Percentiles rank a stretch among this genome's conserved stretches.
Conservation (phyloP, 1,284 basidiomycete genomes). For the Sporisorium reilianum region DNA sequence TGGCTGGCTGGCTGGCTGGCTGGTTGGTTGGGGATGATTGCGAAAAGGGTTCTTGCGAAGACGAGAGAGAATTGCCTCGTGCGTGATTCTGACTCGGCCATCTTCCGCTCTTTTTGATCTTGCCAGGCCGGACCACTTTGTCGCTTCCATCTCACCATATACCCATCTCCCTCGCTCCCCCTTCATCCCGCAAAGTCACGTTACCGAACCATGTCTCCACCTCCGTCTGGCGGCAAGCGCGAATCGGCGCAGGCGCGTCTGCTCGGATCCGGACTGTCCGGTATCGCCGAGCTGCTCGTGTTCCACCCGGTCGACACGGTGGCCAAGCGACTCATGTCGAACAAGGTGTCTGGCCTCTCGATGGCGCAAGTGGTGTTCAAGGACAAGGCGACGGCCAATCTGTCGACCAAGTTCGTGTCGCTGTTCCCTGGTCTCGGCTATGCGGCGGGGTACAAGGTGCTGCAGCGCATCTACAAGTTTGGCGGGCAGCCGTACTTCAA, state of each 20-base stretch:
- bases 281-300: slow-evolving; percentile 88
- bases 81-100: slow-evolving; percentile 13
- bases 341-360: slow-evolving; percentile 72
- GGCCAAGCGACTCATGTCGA: slow-evolving; percentile 97
- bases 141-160: slow-evolving; percentile 13
- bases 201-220: slow-evolving; percentile 62
- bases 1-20: no score
- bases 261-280: slow-evolving; percentile 83
- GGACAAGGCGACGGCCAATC: slow-evolving; percentile 79
- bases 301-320: slow-evolving; percentile 81
- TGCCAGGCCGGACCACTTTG: no score
- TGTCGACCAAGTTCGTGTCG: slow-evolving; percentile 80
- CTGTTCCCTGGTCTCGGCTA: slow-evolving; percentile 98
- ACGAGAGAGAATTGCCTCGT: neutral
- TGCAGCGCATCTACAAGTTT: slow-evolving; percentile 77
- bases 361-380: slow-evolving; percentile 87
- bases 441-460: slow-evolving; percentile 85
- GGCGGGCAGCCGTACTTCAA: slow-evolving; percentile 98
- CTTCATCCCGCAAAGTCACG: neutral
- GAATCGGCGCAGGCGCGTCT: slow-evolving; percentile 92
- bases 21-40: neutral
- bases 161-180: neutral
- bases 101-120: slow-evolving; percentile 8
- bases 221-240: slow-evolving; percentile 52
- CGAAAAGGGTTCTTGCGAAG: neutral